Evolutionary conservation across 2,329 filamentous ascomycete species (phyloP), one percentile per base, ranked within the genome.

Genomic region (Xylariaceae sp.): DNA sequence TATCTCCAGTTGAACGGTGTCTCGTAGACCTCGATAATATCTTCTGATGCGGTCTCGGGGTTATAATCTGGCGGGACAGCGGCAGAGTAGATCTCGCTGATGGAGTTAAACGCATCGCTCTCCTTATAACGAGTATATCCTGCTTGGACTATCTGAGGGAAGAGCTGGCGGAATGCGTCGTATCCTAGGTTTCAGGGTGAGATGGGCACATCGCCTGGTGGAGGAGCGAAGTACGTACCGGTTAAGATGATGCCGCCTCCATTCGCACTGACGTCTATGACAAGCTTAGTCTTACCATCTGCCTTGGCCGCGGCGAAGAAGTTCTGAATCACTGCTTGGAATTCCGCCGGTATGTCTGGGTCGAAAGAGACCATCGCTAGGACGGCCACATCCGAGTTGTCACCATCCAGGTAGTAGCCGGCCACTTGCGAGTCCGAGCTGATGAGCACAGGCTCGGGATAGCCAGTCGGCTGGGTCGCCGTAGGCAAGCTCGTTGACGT

Each of bases 101-200:
- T 23, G 16, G 39, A 37, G n/a, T 39, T 35, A 19, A 42, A 39
- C 16, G 15, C 32, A 6, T 37, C 25, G 11, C 36, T 26, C 3
- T 31, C 19, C 10, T 33, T 31, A 33, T 37, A 42, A n/a, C 39
- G 36, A 11, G 16, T 42, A 5, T 37, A 37, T 12, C 39, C 37
- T 13, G 36, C 39, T 17, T 42, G 39, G 5, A 42, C 19, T 11
- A 42, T 37, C 10, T 42, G 36, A 12, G 39, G 39, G 31, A 42
- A 42, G 19, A 42, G 33, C 26, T 42, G 39, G n/a, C 39, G 39
- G 28, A 42, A 42, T 12, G 37, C 36, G 16, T 42, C 39, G 29
- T 42, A 42, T 8, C 24, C 24, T 26, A 26, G 5, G 15, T 26
- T 12, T 6, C 24, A 14, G 12, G 6, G 12, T 26, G 12, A 26